These are phyloP conservation scores for Lentinula lateritia DNA, from an alignment of 768 basidiomycete species.

Conservation along the genomic window DNA sequence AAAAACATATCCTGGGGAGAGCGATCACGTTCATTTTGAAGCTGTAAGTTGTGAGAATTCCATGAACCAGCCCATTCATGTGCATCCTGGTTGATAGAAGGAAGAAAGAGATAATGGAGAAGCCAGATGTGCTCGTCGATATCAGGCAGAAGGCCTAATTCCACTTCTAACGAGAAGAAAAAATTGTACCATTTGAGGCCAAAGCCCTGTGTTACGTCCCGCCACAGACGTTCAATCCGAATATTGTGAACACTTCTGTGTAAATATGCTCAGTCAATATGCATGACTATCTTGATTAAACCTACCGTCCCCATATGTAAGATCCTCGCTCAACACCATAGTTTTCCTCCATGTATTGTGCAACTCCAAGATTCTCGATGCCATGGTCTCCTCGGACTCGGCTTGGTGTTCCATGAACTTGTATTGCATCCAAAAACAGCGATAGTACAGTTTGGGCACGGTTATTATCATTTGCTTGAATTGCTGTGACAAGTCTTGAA, in stretches of 20 bases:
- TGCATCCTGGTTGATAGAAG: conserved; percentile 17
- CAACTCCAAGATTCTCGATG: conserved; percentile 18
- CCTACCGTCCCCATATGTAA: conserved; percentile 20
- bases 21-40: not conserved
- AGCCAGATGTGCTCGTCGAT: conserved; percentile 20
- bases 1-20: conserved; percentile 13
- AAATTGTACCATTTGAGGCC: conserved; percentile 24
- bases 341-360: conserved; percentile 13
- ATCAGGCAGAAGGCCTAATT: conserved; percentile 12
- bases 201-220: conserved; percentile 19
- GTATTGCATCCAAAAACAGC: conserved; percentile 11
- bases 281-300: not conserved
- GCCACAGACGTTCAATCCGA: conserved; percentile 19
- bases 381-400: conserved; percentile 22
- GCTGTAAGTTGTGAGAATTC: conserved; percentile 19
- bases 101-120: conserved; percentile 22
- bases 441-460: conserved; percentile 19
- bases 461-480: conserved; percentile 25
- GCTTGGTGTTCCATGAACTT: conserved; percentile 15
- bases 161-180: conserved; percentile 19
- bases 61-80: conserved; percentile 20
- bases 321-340: conserved; percentile 12
- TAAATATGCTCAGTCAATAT: not conserved
- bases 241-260: conserved; percentile 9
- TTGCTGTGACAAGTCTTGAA: conserved; percentile 13